Conservation (phyloP, 805 yeast genomes). For the Zygoascus flipseniorum region DNA sequence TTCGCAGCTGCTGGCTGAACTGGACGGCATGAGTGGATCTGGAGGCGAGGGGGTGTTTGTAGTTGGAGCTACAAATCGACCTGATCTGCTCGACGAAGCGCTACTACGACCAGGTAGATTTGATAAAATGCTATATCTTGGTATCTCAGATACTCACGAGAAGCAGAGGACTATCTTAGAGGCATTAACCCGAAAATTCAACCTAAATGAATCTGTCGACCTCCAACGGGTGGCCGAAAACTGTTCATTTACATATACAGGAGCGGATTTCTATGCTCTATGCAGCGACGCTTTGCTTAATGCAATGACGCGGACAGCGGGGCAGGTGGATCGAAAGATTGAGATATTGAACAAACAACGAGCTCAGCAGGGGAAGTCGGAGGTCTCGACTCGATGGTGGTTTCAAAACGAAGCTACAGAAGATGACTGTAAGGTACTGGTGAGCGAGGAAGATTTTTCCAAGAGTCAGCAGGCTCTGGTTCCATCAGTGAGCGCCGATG, state of each 20-base stretch:
- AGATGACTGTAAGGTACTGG: slow-evolving; percentile 61
- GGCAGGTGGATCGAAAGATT: slow-evolving; percentile 60
- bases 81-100: slow-evolving; percentile 92
- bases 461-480: slow-evolving; percentile 63
- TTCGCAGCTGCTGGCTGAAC: slow-evolving; percentile 86
- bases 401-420: slow-evolving; percentile 69
- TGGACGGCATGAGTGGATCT: slow-evolving; percentile 87
- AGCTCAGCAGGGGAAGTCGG: slow-evolving; percentile 18
- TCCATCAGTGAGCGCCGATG: slow-evolving; percentile 86
- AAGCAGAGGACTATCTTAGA: slow-evolving; percentile 79
- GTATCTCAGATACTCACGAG: slow-evolving; percentile 83
- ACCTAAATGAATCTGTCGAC: slow-evolving; percentile 50
- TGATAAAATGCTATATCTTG: slow-evolving; percentile 89
- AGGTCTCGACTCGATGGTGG: slow-evolving; percentile 75
- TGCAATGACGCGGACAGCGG: slow-evolving; percentile 90
- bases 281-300: slow-evolving; percentile 94
- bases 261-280: slow-evolving; percentile 95
- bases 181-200: slow-evolving; percentile 76
- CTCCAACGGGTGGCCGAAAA: slow-evolving; percentile 48
- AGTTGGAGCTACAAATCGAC: slow-evolving; percentile 98
- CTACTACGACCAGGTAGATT: slow-evolving; percentile 89
- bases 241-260: slow-evolving; percentile 89
- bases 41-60: slow-evolving; percentile 90
- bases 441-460: slow-evolving; percentile 63
- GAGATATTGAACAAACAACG: slow-evolving; percentile 40